phyloP scores from a whole-genome alignment of 2,329 filamentous ascomycete genomes.

The Calonectria pteridis region DNA sequence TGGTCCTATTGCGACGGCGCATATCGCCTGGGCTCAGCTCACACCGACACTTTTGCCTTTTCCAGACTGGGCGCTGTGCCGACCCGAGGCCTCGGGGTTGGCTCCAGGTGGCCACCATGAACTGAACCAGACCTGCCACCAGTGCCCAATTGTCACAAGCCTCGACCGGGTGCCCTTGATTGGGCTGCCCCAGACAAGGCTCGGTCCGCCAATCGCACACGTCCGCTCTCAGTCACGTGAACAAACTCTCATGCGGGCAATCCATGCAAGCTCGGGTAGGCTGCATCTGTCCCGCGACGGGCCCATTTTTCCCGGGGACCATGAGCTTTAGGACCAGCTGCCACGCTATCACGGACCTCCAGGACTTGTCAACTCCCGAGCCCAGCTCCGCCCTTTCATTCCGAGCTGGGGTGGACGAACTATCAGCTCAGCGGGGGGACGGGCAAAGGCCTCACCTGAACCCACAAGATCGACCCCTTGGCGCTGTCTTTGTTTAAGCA shows the following conservation, averaged over 20 bases:
- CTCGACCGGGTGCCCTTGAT: conserved; percentile 37
- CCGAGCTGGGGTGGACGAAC: background rate
- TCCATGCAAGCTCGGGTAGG: conserved; percentile 47
- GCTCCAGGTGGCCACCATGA: conserved; percentile 34
- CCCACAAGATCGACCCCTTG: background rate
- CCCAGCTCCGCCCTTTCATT: conserved; percentile 8
- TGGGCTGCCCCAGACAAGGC: conserved; percentile 47
- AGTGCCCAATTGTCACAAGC: conserved; percentile 35
- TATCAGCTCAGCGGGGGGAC: conserved; percentile 9
- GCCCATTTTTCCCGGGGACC: conserved; percentile 45
- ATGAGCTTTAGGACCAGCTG: conserved; percentile 31
- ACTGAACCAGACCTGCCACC: conserved; percentile 32
- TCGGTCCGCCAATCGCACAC: conserved; percentile 56
- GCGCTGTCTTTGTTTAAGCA: background rate
- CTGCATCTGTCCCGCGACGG: conserved; percentile 50
- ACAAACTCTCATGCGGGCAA: conserved; percentile 48
- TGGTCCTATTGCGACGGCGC: conserved; percentile 2
- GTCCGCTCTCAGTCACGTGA: conserved; percentile 52
- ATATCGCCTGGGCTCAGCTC: conserved; percentile 23
- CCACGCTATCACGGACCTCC: conserved; percentile 35
- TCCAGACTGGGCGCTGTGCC: conserved; percentile 21
- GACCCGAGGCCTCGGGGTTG: conserved; percentile 38
- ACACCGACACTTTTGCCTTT: conserved; percentile 36
- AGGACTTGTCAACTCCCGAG: conserved; percentile 26
- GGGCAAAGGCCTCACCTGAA: background rate